A percentile compares a stretch with the other conserved stretches of the same genome.
These are phyloP conservation scores for Fraxinus xanthoxyloides DNA, from an alignment of 305 asterid species.

Conservation along the genomic window DNA sequence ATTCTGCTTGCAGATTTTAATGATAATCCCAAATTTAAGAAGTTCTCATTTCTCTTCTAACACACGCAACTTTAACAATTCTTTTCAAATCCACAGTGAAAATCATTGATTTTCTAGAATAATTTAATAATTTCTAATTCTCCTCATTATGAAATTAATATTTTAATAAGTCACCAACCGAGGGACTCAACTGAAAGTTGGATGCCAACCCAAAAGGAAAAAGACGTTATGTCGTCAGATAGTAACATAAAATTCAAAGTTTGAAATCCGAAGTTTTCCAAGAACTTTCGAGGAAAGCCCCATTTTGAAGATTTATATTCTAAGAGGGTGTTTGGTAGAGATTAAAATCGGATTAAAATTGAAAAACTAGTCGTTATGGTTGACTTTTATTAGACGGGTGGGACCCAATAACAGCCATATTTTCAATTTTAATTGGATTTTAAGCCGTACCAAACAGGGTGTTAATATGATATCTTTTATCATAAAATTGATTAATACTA, in stretches of 20 bases:
- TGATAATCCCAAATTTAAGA: not conserved
- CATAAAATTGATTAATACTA: no score
- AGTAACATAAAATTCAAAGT: not conserved
- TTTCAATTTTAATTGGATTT: no score
- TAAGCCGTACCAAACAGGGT: no score
- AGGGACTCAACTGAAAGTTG: not conserved
- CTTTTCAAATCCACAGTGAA: not conserved
- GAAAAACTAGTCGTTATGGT: no score
- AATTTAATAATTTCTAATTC: not conserved
- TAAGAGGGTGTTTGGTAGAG: no score
- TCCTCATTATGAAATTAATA: not conserved
- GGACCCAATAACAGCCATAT: no score
- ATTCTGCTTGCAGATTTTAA: slow-evolving; percentile 25
- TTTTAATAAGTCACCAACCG: slow-evolving; percentile 4
- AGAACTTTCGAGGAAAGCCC: slow-evolving; percentile 21
- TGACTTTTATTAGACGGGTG: no score
- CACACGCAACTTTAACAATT: not conserved
- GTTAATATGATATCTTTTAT: no score
- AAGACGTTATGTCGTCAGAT: not conserved
- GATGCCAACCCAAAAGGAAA: not conserved
- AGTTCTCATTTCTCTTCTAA: not conserved
- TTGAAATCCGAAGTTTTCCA: not conserved
- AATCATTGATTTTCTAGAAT: not conserved
- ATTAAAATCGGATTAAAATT: no score
- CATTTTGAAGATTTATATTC: not conserved